Evolutionary conservation across 2,329 filamentous ascomycete genomes (phyloP), one percentile per base, ranked within the genome.

Genomic region (Venturiaceae sp.): DNA sequence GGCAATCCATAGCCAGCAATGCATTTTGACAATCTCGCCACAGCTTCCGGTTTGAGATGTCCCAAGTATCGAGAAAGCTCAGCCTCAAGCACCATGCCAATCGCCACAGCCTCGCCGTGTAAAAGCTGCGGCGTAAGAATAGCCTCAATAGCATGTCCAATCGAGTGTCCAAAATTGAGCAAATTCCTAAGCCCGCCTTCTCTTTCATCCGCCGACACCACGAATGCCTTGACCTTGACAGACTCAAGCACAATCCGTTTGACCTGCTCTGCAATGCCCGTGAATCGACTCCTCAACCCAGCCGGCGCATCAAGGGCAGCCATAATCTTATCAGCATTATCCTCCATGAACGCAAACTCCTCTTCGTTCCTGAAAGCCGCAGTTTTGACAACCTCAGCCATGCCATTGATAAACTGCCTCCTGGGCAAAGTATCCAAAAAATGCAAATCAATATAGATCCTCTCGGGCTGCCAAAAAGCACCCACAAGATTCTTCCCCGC

Each of bases 371-470:
- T 96, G 66, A 99, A 97, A 57, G 94, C 94, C 3, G 94, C 94
- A 3, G 94, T 99, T 82, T 96, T 96, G 71, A 96, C 82, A 32
- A 99, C 92, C 76, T 99, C 94, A 28, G 92, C 94, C 92, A 99
- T 96, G 61, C 94, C 94, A 71, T 99, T 99, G 74, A 96, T 91
- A 68, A 99, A 92, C 74, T 99, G 92, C 64, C 94, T 82, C 63
- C 87, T 85, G 1, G 92, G 92, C 21, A 99, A 78, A 1, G 91
- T 95, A 69, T 95, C 90, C 58, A 99, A 79, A 69, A 99, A 97
- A 58, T 85, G 82, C 61, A 97, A 79, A 72, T 99, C 94, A 66
- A 99, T 92, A 74, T 96, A 99, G 64, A 97, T 92, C 62, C 90
- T 85, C 67, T 87, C 82, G 4, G 94, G 94, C 71, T 99, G 94